Evolutionary conservation across 495 filamentous ascomycete genomes (phyloP).

Genomic region (Massariosphaeria phaeospora): DNA sequence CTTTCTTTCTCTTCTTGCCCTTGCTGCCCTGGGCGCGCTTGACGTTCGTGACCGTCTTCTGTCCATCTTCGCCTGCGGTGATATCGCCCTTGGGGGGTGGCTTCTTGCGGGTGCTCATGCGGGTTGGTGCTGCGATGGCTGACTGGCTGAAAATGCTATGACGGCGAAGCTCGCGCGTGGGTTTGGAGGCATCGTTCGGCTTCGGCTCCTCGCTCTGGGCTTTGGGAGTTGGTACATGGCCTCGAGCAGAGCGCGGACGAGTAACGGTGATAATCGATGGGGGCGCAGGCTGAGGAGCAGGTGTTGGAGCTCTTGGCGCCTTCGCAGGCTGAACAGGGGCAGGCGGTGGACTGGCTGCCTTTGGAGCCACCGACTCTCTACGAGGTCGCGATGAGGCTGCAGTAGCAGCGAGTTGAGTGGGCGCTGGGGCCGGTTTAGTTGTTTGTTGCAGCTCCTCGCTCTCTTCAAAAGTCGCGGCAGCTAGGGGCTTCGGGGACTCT

Average conservation of each 20-base stretch:
- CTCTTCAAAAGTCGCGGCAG: too few species aligned
- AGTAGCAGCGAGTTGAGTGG: conserved; percentile 8
- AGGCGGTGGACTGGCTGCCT: conserved; percentile 2
- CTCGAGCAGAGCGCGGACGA: conserved; percentile 25
- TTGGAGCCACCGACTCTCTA: conserved; percentile 21
- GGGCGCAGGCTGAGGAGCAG: conserved; percentile 9
- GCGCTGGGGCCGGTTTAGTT: not conserved
- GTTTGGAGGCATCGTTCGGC: conserved; percentile 14
- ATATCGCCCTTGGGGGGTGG: conserved; percentile 35
- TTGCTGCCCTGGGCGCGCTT: conserved; percentile 76
- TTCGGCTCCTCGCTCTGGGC: conserved; percentile 42
- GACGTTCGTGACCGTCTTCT: conserved; percentile 64
- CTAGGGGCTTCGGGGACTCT: conserved; percentile 3
- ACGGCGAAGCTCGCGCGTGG: conserved; percentile 36
- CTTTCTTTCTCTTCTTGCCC: conserved; percentile 47
- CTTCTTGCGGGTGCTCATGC: conserved; percentile 27
- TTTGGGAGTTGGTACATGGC: conserved; percentile 31
- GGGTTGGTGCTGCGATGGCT: conserved; percentile 12
- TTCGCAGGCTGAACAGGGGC: not conserved
- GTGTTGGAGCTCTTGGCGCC: conserved; percentile 14
- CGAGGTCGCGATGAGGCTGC: conserved; percentile 31
- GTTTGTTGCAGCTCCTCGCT: not conserved
- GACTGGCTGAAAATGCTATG: conserved; percentile 36
- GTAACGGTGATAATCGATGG: not conserved
- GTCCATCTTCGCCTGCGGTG: conserved; percentile 62